A percentile compares a stretch with the other conserved stretches of the same genome.
phyloP scores from a whole-genome alignment of 768 basidiomycete species.

The Tremella yokohamensis region DNA sequence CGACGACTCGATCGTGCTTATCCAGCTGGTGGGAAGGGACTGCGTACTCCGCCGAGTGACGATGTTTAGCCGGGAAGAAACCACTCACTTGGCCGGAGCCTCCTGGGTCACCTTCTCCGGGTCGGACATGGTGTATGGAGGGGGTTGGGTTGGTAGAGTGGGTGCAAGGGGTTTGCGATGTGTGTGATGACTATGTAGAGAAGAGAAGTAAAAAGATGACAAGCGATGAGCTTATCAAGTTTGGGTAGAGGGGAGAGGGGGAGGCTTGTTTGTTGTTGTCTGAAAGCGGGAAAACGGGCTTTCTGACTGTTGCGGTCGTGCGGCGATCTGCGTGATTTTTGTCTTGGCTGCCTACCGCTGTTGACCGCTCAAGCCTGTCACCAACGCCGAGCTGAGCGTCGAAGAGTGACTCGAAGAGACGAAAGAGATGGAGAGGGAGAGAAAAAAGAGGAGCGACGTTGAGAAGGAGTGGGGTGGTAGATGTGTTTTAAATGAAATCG shows the following conservation, averaged over 20 bases:
- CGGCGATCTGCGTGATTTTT: background rate
- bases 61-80: background rate
- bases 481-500: conserved; percentile 3
- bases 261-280: background rate
- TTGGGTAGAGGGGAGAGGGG: conserved; percentile 1
- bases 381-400: background rate
- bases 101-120: conserved; percentile 42
- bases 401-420: conserved; percentile 7
- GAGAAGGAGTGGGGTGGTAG: conserved; percentile 4
- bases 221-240: background rate
- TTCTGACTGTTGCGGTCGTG: background rate
- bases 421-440: background rate
- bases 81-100: conserved; percentile 44
- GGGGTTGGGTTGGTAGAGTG: background rate
- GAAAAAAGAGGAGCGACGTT: conserved; percentile 6
- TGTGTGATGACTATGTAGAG: conserved; percentile 1
- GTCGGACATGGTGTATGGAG: conserved; percentile 23
- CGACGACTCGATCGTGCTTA: background rate
- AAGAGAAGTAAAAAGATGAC: conserved; percentile 12
- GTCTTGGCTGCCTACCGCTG: background rate
- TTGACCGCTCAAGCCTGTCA: background rate
- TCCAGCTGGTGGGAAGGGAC: background rate
- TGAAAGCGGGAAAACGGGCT: conserved; percentile 1
- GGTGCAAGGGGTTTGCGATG: conserved; percentile 6
- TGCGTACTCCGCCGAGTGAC: too few relatives aligned